These are phyloP conservation scores for Boletus sp. DNA, from an alignment of 1,284 basidiomycete genomes.

Conservation along the genomic window DNA sequence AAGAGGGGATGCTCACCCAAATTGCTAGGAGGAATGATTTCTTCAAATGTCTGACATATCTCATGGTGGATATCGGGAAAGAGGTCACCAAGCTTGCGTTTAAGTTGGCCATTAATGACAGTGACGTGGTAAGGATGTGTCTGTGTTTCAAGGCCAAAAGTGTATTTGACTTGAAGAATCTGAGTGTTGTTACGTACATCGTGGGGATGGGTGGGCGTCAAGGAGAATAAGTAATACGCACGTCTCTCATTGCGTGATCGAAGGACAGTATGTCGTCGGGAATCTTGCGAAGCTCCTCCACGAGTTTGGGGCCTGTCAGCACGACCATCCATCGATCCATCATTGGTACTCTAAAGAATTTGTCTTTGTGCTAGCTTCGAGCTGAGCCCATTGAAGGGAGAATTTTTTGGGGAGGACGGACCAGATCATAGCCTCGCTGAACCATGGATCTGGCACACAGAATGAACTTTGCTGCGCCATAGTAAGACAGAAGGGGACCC, in stretches of 20 bases:
- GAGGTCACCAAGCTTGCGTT: constrained; percentile 33
- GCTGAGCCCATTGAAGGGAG: constrained; percentile 16
- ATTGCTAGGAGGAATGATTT: constrained; percentile 27
- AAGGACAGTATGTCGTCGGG: constrained; percentile 38
- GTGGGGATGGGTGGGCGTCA: constrained; percentile 3
- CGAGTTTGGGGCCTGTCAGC: constrained; percentile 30
- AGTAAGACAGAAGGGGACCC: constrained; percentile 35
- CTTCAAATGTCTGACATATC: constrained; percentile 33
- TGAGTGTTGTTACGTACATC: constrained; percentile 21
- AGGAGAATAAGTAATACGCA: constrained; percentile 18
- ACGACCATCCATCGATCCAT: constrained; percentile 37
- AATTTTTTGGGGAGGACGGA: constrained; percentile 15
- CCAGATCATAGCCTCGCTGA: constrained; percentile 38
- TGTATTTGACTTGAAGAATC: constrained; percentile 37
- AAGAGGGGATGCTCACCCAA: constrained; percentile 19
- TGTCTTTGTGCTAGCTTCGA: constrained; percentile 29
- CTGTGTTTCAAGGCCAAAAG: constrained; percentile 35
- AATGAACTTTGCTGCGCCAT: constrained; percentile 30
- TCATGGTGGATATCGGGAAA: constrained; percentile 40
- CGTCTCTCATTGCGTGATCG: constrained; percentile 33
- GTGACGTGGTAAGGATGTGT: constrained; percentile 37
- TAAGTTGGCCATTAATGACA: constrained; percentile 37
- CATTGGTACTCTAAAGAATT: constrained; percentile 37
- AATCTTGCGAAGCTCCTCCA: constrained; percentile 38
- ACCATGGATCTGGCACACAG: constrained; percentile 33